Conservation (phyloP, 2,329 filamentous ascomycete genomes). For the Albifimbria verrucaria region DNA sequence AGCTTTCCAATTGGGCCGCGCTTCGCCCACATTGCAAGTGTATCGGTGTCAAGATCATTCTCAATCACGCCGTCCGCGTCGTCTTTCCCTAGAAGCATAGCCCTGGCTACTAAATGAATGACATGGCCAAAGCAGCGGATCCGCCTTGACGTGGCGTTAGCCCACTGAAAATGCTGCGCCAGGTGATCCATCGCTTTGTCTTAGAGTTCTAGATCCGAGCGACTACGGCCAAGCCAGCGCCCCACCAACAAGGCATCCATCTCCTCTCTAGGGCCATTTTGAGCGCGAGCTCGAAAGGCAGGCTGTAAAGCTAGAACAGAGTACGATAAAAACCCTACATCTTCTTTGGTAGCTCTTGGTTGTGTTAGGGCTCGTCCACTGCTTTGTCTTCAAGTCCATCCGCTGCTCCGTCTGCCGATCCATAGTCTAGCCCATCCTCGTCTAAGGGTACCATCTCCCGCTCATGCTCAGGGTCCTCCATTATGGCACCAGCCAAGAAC, state of each 20-base stretch:
- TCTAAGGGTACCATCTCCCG: neutral
- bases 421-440: neutral
- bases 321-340: neutral
- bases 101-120: too few relatives aligned
- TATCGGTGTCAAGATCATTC: too few relatives aligned
- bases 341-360: neutral
- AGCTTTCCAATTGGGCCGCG: too few relatives aligned
- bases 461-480: neutral
- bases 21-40: too few relatives aligned
- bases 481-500: neutral
- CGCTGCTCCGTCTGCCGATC: neutral
- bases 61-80: too few relatives aligned
- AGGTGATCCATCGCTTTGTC: neutral
- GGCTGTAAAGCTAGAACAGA: neutral
- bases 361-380: neutral
- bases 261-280: neutral
- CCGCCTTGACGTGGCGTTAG: neutral
- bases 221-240: neutral
- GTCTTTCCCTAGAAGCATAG: too few relatives aligned
- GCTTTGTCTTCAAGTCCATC: neutral
- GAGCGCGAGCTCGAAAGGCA: neutral
- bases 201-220: neutral
- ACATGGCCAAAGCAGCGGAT: too few relatives aligned
- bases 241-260: neutral
- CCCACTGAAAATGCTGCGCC: neutral